A percentile compares a stretch with the other conserved stretches of the same genome.
These are phyloP conservation scores for Mycosphaerelloides madeirae DNA, from an alignment of 2,329 filamentous ascomycete species.

Conservation along the genomic window DNA sequence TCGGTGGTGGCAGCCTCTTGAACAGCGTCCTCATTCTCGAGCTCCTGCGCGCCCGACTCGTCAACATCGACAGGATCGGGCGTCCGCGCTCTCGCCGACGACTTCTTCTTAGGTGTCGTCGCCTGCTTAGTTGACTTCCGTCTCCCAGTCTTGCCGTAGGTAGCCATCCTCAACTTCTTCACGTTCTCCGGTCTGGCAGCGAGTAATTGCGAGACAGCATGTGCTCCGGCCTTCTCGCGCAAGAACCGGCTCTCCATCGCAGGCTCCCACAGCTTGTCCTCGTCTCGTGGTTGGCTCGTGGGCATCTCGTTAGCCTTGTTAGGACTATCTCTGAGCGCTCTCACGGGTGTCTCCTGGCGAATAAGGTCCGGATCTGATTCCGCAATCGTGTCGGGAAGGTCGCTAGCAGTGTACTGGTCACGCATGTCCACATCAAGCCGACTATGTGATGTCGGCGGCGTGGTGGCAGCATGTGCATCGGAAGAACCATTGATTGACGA, in stretches of 20 bases:
- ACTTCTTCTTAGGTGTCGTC: background rate
- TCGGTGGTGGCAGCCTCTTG: background rate
- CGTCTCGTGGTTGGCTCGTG: conserved; percentile 10
- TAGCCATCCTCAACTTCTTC: conserved; percentile 11
- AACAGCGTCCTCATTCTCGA: background rate
- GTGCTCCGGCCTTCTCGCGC: conserved; percentile 34
- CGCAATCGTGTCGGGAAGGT: background rate
- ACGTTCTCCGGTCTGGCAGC: conserved; percentile 9
- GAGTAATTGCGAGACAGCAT: conserved; percentile 31
- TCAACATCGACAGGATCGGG: background rate
- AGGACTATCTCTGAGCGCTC: conserved; percentile 20
- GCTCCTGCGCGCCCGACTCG: background rate
- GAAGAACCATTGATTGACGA: background rate
- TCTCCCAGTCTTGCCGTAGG: conserved; percentile 12
- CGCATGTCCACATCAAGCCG: no score
- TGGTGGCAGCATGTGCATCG: background rate
- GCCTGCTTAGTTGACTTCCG: conserved; percentile 12
- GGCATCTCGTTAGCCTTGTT: conserved; percentile 27
- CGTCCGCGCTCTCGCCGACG: background rate
- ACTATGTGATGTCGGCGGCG: no score
- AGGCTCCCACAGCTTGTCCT: conserved; percentile 13
- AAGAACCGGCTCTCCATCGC: conserved; percentile 25
- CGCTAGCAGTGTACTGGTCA: no score
- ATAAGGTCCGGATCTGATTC: conserved; percentile 4
- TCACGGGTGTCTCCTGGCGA: background rate